These are phyloP conservation scores for Verticillium klebahnii DNA, from an alignment of 2,329 filamentous ascomycete genomes.

Conservation along the genomic window DNA sequence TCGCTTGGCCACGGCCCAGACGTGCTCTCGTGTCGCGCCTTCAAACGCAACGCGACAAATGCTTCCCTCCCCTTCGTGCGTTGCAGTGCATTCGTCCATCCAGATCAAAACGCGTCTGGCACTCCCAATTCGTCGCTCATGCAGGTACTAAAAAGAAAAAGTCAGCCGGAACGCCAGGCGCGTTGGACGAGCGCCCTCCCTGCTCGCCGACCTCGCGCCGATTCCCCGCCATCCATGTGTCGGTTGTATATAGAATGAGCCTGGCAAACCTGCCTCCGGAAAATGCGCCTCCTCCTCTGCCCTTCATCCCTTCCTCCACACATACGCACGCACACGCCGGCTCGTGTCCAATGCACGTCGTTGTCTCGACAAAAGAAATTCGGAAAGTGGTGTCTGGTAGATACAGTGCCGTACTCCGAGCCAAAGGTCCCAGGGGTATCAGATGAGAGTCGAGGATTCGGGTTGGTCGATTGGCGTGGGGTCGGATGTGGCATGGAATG, in stretches of 20 bases:
- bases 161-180: conserved; percentile 10
- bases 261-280: conserved; percentile 1
- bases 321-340: neutral
- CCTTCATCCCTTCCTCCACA: neutral
- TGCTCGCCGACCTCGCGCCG: neutral
- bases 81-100: neutral
- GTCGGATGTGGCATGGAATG: neutral
- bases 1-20: neutral
- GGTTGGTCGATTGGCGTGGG: neutral
- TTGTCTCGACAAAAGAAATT: neutral
- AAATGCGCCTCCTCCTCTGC: neutral
- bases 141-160: conserved; percentile 8
- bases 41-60: neutral
- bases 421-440: neutral
- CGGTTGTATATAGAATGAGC: neutral
- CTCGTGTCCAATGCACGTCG: neutral
- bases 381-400: neutral
- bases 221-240: conserved; percentile 2
- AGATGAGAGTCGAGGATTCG: neutral
- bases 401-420: conserved; percentile 1
- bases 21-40: neutral
- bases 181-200: conserved; percentile 6
- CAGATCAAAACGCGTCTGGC: neutral
- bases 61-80: neutral
- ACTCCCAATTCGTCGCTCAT: conserved; percentile 15